These are phyloP conservation scores for Setaria italica DNA, from an alignment of 202 grass and related monocot species.

Conservation along the genomic window DNA sequence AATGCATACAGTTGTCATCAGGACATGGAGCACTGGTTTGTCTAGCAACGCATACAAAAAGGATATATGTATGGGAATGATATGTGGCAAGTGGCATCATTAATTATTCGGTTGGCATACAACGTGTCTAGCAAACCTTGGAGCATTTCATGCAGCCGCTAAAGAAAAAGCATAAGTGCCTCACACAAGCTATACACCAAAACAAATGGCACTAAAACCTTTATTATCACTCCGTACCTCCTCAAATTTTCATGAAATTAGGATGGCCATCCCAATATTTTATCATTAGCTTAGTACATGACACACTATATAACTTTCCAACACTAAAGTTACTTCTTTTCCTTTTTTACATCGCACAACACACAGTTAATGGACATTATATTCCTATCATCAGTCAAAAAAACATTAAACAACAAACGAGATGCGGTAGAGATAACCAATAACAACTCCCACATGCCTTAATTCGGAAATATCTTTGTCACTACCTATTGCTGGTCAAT, in stretches of 20 bases:
- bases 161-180: not conserved
- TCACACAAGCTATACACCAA: not conserved
- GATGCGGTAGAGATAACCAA: constrained; percentile 55
- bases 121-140: too few relatives aligned
- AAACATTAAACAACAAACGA: constrained; percentile 22
- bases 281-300: not conserved
- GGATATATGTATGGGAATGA: too few relatives aligned
- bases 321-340: constrained; percentile 15
- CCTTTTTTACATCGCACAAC: not conserved
- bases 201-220: not conserved
- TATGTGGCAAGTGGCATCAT: too few relatives aligned
- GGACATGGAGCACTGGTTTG: not conserved
- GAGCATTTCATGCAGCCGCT: not conserved
- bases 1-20: not conserved
- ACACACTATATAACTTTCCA: not conserved
- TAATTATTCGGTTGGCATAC: too few relatives aligned
- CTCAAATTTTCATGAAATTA: not conserved
- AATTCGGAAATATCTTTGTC: constrained; percentile 52
- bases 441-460: constrained; percentile 51
- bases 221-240: not conserved
- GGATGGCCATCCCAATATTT: not conserved
- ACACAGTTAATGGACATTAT: constrained; percentile 26
- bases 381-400: constrained; percentile 1
- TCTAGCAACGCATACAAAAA: too few relatives aligned
- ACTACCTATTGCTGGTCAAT: constrained; percentile 43